Conservation (phyloP, 805 yeast genomes). For the Diddensiella transvaalensis region DNA sequence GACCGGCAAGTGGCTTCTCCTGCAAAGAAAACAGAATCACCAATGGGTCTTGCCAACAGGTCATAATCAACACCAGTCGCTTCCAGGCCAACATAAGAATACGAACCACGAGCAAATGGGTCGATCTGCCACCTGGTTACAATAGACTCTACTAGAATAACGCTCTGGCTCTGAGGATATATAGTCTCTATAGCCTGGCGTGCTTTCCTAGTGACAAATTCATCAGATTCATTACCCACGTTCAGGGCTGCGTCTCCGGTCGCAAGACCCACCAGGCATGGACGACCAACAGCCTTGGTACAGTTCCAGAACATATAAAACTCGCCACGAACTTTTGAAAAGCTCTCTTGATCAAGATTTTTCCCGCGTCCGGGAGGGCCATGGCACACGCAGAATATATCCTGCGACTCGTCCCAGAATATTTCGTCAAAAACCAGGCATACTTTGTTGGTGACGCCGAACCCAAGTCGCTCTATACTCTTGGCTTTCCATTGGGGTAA, state of each 20-base stretch:
- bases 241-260: conserved; percentile 38
- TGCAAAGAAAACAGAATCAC: conserved; percentile 37
- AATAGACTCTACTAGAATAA: conserved; percentile 36
- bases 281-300: conserved; percentile 34
- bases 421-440: conserved; percentile 34
- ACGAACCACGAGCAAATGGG: conserved; percentile 77
- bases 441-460: conserved; percentile 39
- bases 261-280: conserved; percentile 38
- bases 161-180: conserved; percentile 23
- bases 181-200: conserved; percentile 29
- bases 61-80: conserved; percentile 44
- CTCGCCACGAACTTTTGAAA: conserved; percentile 32
- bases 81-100: conserved; percentile 44
- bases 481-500: conserved; percentile 40
- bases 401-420: conserved; percentile 38
- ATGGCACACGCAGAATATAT: conserved; percentile 32
- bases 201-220: conserved; percentile 34
- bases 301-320: conserved; percentile 40
- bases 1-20: conserved; percentile 43
- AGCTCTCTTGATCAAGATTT: conserved; percentile 20
- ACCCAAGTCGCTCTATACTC: conserved; percentile 38
- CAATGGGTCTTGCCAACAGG: conserved; percentile 37
- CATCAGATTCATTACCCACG: conserved; percentile 32
- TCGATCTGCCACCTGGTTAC: conserved; percentile 77
- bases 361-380: conserved; percentile 22